These are phyloP conservation scores for Colletotrichum gloeosporioides DNA, from an alignment of 2,329 filamentous ascomycete genomes.

Conservation along the genomic window DNA sequence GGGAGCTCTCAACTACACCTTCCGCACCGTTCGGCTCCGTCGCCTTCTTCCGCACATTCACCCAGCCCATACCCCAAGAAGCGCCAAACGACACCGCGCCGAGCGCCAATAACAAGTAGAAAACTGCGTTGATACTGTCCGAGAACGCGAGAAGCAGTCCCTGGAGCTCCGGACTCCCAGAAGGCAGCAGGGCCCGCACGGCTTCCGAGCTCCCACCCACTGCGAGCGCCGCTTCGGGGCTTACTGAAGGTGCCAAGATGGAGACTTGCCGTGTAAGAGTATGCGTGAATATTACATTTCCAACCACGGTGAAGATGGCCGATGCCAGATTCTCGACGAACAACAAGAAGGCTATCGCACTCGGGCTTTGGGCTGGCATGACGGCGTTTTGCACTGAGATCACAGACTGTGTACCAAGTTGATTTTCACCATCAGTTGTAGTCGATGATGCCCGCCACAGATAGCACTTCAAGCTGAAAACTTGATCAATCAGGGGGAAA, in stretches of 20 bases:
- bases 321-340: background rate
- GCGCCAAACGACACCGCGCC: background rate
- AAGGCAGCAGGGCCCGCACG: background rate
- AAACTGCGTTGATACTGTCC: background rate
- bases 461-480: background rate
- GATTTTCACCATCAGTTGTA: too few relatives aligned
- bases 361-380: background rate
- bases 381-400: background rate
- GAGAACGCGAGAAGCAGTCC: background rate
- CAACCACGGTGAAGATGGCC: background rate
- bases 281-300: accelerated
- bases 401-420: background rate
- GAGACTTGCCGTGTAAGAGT: background rate
- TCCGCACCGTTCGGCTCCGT: background rate
- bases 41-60: background rate
- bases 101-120: background rate
- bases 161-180: background rate
- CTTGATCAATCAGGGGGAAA: accelerated
- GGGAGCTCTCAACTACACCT: background rate
- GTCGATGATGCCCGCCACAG: background rate
- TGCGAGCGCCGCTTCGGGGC: background rate
- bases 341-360: background rate
- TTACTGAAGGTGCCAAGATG: background rate
- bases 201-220: background rate
- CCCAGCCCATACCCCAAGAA: background rate